phyloP scores from a whole-genome alignment of 768 basidiomycete genomes.

The Heimioporus sp. region DNA sequence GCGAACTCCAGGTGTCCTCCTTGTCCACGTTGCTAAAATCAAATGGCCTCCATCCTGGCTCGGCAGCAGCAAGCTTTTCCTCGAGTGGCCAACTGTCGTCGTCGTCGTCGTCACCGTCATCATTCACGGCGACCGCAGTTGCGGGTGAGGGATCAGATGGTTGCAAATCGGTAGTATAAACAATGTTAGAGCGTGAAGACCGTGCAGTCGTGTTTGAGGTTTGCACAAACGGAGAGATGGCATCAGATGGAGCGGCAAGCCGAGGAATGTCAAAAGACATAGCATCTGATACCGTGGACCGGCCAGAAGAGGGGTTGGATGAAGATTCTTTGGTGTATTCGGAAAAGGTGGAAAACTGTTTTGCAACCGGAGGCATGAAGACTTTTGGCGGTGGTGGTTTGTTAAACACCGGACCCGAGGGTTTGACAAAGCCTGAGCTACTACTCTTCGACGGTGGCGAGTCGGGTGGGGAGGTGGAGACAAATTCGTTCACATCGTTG shows the following conservation, averaged over 20 bases:
- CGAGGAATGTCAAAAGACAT: constrained; percentile 45
- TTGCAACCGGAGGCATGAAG: constrained; percentile 25
- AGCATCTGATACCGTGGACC: constrained; percentile 44
- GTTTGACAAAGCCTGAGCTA: constrained; percentile 27
- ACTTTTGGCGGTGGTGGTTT: constrained; percentile 40
- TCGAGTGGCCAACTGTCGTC: constrained; percentile 77
- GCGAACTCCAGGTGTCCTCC: constrained; percentile 74
- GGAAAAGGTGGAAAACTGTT: constrained; percentile 5
- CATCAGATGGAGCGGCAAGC: constrained; percentile 26
- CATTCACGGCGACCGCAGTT: constrained; percentile 19
- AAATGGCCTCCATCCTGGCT: constrained; percentile 61
- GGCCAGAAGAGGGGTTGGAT: constrained; percentile 35
- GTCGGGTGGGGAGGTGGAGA: constrained; percentile 55
- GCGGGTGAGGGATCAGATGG: constrained; percentile 12
- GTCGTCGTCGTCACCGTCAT: constrained; percentile 57
- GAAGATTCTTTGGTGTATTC: constrained; percentile 29
- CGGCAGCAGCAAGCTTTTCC: constrained; percentile 54
- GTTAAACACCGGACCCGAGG: constrained; percentile 55
- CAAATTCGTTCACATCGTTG: constrained; percentile 32
- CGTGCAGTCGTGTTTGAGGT: constrained; percentile 43
- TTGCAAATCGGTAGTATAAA: constrained; percentile 43
- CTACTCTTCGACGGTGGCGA: constrained; percentile 44
- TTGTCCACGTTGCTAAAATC: constrained; percentile 54
- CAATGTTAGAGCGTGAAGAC: constrained; percentile 52
- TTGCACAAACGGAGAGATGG: constrained; percentile 18